Base-by-base conservation (phyloP, 768 basidiomycete genomes). In the Auriscalpium microsporum region DNA sequence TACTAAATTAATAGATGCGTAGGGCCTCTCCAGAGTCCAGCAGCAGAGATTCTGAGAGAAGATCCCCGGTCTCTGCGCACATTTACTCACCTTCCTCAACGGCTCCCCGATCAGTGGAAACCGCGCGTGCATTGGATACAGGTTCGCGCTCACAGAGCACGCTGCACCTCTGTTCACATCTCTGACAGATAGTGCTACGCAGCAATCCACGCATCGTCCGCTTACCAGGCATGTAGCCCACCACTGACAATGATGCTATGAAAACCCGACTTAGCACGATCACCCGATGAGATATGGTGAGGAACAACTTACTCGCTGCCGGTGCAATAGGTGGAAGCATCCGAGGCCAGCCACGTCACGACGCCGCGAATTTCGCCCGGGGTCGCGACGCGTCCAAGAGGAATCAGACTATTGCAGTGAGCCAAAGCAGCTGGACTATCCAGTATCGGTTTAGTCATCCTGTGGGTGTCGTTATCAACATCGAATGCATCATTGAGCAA, bases 91-190 rank as follows among this genome's bases (percentile, higher is more conserved):
- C 16, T 85, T 83, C 66, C 69, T 82, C 37, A 77, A 76, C 56
- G 78, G 78, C n/a, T 76, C 73, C 56, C 68, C 73, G 1, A 61
- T 73, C 34, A 72, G 71, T 51, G 82, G 80, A 56, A 77, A 77
- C 62, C 72, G 83, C 35, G 79, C 80, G 17, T 82, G 80, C 58
- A 82, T 84, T 60, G 80, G 84, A 13, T 82, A 76, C 65, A 75
- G 74, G 61, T 85, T 84, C 62, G 81, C 81, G 13, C 57, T 84
- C 56, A 70, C 74, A 35, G 80, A 84, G 82, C 82, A 64, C 70
- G 81, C 16, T 16, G 5, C 40, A 21, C 21, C 21, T 1, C 21
- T 21, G 21, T 21, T 21, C 21, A 21, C 21, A 21, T 21, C 21
- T 21, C 21, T 21, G 21, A 21, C 21, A 21, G 21, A 21, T 21